These are phyloP conservation scores for Teratosphaeria destructans DNA, from an alignment of 2,329 filamentous ascomycete genomes.

Conservation along the genomic window DNA sequence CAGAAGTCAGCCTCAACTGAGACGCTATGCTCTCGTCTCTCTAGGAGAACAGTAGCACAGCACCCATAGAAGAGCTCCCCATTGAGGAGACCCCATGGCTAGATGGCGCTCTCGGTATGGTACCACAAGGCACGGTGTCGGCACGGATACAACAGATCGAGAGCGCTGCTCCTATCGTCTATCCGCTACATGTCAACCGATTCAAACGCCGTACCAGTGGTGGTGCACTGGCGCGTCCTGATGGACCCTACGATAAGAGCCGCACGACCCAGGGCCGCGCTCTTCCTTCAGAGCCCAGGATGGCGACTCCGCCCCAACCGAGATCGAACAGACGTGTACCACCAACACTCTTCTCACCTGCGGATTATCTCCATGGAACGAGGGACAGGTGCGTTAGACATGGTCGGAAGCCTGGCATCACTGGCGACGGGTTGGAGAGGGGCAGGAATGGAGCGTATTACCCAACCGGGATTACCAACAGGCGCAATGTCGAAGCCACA, in stretches of 20 bases:
- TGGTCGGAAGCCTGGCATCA: conserved; percentile 16
- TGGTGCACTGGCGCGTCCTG: conserved; percentile 4
- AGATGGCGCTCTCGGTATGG: background rate
- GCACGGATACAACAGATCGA: background rate
- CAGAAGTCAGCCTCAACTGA: background rate
- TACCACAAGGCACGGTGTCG: background rate
- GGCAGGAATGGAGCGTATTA: conserved; percentile 20
- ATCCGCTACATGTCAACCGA: conserved; percentile 18
- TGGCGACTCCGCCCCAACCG: background rate
- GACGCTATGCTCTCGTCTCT: background rate
- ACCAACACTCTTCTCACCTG: conserved; percentile 6
- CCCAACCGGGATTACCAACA: conserved; percentile 15
- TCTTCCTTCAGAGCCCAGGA: background rate
- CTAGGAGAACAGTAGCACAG: background rate
- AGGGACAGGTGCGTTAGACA: conserved; percentile 21
- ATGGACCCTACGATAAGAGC: background rate
- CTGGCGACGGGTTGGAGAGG: conserved; percentile 18
- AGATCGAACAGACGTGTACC: background rate
- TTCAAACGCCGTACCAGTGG: conserved; percentile 15
- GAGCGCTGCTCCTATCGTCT: conserved; percentile 12
- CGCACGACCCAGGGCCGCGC: background rate
- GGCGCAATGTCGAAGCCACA: conserved; percentile 20
- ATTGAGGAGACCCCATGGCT: background rate
- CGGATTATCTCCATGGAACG: conserved; percentile 12
- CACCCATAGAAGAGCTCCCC: background rate